phyloP scores from a whole-genome alignment of 345 rosid species.

The Jatropha curcas region DNA sequence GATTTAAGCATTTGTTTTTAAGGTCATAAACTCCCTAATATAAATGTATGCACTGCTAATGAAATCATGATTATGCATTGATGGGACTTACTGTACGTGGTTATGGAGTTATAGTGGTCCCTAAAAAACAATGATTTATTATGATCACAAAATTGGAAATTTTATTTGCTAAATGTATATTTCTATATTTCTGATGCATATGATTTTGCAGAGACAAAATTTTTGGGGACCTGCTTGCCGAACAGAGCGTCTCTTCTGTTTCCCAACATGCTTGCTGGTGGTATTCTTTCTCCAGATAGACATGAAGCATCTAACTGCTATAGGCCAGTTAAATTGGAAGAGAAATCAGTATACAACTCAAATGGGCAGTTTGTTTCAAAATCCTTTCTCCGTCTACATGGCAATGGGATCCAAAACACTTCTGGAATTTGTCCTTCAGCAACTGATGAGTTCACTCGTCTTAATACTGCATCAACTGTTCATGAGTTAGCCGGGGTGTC shows the following conservation, averaged over 20 bases:
- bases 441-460: constrained; percentile 24
- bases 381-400: constrained; percentile 28
- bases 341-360: constrained; percentile 4
- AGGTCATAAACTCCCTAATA: no score
- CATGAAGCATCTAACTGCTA: constrained; percentile 19
- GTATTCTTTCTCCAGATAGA: constrained; percentile 21
- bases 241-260: constrained; percentile 27
- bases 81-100: not conserved
- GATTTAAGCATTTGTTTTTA: no score
- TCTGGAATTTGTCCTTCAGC: constrained; percentile 25
- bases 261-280: constrained; percentile 21
- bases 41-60: not conserved
- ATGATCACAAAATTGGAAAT: not conserved
- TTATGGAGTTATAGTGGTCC: not conserved
- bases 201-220: constrained; percentile 28
- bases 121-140: not conserved
- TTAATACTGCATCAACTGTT: constrained; percentile 36
- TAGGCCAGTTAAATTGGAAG: constrained; percentile 21
- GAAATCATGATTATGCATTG: not conserved
- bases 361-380: constrained; percentile 23
- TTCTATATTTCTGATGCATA: constrained; percentile 1
- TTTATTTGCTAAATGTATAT: not conserved
- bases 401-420: constrained; percentile 24
- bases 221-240: constrained; percentile 23
- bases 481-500: constrained; percentile 46